Conservation (phyloP, 2,329 filamentous ascomycete genomes). For the Aspergillus versicolor region DNA sequence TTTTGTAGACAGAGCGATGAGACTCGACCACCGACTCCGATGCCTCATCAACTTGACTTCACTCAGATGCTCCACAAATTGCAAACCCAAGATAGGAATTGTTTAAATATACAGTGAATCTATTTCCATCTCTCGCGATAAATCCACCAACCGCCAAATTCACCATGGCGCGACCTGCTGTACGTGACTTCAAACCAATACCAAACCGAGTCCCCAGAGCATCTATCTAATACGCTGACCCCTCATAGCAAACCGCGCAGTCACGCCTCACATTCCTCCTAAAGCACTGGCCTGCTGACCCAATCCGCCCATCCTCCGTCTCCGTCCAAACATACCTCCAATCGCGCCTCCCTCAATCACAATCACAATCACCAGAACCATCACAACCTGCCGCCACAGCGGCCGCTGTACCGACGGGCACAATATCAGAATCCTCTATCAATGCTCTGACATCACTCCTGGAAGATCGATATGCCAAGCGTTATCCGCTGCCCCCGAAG, state of each 20-base stretch:
- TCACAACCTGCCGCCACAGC: constrained; percentile 15
- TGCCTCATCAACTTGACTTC: background rate
- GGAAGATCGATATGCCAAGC: constrained; percentile 56
- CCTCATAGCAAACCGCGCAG: constrained; percentile 19
- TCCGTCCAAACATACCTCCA: constrained; percentile 46
- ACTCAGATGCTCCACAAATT: background rate
- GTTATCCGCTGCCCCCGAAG: constrained; percentile 48
- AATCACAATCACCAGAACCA: background rate
- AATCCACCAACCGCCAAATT: background rate
- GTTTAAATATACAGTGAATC: too few relatives aligned
- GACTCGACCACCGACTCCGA: background rate
- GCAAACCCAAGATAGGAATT: background rate
- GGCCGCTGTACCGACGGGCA: constrained; percentile 15
- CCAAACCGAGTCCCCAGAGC: background rate
- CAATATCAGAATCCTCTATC: constrained; percentile 40
- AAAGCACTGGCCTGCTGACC: constrained; percentile 46
- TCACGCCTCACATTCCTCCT: constrained; percentile 43
- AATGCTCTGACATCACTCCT: constrained; percentile 62
- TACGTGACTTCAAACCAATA: background rate
- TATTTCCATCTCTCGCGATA: background rate
- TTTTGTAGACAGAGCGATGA: background rate
- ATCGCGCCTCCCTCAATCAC: constrained; percentile 27
- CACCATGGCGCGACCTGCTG: background rate
- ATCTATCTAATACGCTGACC: background rate
- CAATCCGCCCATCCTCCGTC: constrained; percentile 45